Percentiles rank a stretch among this genome's conserved stretches.
These are phyloP conservation scores for Pythium guiyangense DNA, from an alignment of 352 stramenopile species.

Conservation along the genomic window DNA sequence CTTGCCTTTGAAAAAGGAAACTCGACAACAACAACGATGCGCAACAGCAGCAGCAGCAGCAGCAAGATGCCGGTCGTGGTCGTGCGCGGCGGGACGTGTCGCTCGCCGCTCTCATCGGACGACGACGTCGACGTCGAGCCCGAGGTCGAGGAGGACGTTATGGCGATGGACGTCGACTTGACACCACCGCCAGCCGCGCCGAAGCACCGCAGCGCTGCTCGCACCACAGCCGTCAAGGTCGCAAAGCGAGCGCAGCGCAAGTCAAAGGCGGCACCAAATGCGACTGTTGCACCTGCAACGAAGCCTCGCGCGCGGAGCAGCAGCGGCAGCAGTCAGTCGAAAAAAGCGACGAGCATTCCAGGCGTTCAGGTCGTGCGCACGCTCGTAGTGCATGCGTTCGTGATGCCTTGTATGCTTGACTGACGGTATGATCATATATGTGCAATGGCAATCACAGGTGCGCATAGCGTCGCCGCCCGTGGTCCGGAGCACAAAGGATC, in stretches of 20 bases:
- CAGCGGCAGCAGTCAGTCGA: slow-evolving; percentile 1
- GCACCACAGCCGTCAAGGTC: not conserved
- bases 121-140: slow-evolving; percentile 21
- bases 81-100: no score
- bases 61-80: not conserved
- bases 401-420: not conserved
- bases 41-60: no score
- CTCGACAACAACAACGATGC: no score
- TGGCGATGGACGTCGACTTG: not conserved
- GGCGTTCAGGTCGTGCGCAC: slow-evolving; percentile 2
- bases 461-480: not conserved
- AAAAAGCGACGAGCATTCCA: slow-evolving; percentile 3
- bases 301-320: not conserved
- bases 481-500: slow-evolving; percentile 31
- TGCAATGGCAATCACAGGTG: not conserved
- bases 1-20: not conserved
- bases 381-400: not conserved
- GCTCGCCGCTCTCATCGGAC: slow-evolving; percentile 44
- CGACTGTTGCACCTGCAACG: not conserved
- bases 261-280: slow-evolving; percentile 5
- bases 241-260: slow-evolving; percentile 7
- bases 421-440: no score
- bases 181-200: not conserved
- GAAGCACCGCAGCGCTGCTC: slow-evolving; percentile 1
- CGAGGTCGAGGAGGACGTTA: slow-evolving; percentile 17